phyloP scores from a whole-genome alignment of 1,284 basidiomycete genomes.

The Sporisorium graminicola region DNA sequence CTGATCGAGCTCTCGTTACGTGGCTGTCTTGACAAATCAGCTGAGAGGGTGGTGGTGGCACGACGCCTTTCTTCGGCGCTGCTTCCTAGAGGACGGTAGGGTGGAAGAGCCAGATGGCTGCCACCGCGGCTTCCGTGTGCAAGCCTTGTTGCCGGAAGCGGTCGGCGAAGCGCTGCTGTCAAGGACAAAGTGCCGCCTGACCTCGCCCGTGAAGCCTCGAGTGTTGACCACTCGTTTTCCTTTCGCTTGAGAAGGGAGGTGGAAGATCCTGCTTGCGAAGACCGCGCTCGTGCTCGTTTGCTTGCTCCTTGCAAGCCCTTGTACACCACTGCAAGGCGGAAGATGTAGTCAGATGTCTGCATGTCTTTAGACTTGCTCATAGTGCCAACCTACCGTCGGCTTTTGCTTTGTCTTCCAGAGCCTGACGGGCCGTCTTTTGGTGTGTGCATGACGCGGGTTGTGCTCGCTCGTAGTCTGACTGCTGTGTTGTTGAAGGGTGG shows the following conservation, averaged over 20 bases:
- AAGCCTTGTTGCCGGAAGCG: slow-evolving; percentile 32
- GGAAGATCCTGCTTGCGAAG: background rate
- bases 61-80: slow-evolving; percentile 30
- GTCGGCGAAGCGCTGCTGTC: slow-evolving; percentile 24
- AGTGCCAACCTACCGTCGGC: slow-evolving; percentile 21
- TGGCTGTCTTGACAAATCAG: background rate
- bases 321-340: slow-evolving; percentile 11
- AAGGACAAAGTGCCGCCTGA: slow-evolving; percentile 29
- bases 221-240: slow-evolving; percentile 44
- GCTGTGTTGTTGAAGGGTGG: background rate
- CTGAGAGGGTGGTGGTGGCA: slow-evolving; percentile 18
- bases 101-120: slow-evolving; percentile 31
- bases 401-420: slow-evolving; percentile 18
- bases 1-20: background rate
- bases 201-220: slow-evolving; percentile 18
- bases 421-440: slow-evolving; percentile 14
- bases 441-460: background rate
- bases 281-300: slow-evolving; percentile 12
- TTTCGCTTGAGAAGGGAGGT: background rate
- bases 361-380: background rate
- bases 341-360: background rate
- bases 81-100: slow-evolving; percentile 35
- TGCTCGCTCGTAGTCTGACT: background rate
- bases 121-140: slow-evolving; percentile 12
- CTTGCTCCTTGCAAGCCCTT: slow-evolving; percentile 19